Evolutionary conservation across 2,329 filamentous ascomycete genomes (phyloP).

Genomic region (Raffaelea albimanens): DNA sequence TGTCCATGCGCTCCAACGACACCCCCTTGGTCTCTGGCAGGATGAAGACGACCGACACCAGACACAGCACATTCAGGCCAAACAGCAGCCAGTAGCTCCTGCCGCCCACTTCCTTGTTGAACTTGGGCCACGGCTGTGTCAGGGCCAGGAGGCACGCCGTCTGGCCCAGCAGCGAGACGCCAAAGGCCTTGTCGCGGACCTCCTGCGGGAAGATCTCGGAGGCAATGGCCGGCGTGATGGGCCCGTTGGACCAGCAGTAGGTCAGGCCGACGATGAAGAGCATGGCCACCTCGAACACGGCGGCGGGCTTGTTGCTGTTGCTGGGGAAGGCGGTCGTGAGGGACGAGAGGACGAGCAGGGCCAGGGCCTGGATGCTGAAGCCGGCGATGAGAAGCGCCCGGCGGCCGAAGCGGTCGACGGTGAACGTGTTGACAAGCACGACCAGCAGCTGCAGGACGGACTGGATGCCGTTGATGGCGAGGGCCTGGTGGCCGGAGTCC

Average conservation of each 20-base stretch:
- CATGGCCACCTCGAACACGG: conserved; percentile 29
- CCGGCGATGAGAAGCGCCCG: conserved; percentile 28
- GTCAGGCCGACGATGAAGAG: conserved; percentile 31
- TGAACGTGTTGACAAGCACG: conserved; percentile 35
- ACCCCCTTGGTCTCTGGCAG: conserved; percentile 4
- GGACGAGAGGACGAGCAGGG: background rate
- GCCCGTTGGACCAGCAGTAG: conserved; percentile 19
- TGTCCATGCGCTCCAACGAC: conserved; percentile 3
- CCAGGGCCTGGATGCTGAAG: conserved; percentile 2
- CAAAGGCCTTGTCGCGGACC: conserved; percentile 5
- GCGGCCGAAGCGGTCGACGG: conserved; percentile 21
- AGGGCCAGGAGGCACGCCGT: conserved; percentile 1
- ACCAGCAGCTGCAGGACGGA: conserved; percentile 28
- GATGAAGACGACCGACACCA: background rate
- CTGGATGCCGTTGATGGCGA: conserved; percentile 5
- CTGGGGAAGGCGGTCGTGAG: conserved; percentile 1
- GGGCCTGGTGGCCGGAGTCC: conserved; percentile 2
- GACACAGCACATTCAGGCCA: conserved; percentile 1
- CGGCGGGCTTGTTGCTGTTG: conserved; percentile 25
- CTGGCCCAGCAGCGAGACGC: conserved; percentile 1
- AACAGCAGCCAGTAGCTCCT: conserved; percentile 4
- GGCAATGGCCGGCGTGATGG: conserved; percentile 1
- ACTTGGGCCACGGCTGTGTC: conserved; percentile 2
- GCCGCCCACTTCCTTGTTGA: conserved; percentile 3
- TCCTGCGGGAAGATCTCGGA: conserved; percentile 4